Evolutionary conservation across 345 rosid species (phyloP), one percentile per base, ranked within the genome.

Genomic region (Trapa incisa): DNA sequence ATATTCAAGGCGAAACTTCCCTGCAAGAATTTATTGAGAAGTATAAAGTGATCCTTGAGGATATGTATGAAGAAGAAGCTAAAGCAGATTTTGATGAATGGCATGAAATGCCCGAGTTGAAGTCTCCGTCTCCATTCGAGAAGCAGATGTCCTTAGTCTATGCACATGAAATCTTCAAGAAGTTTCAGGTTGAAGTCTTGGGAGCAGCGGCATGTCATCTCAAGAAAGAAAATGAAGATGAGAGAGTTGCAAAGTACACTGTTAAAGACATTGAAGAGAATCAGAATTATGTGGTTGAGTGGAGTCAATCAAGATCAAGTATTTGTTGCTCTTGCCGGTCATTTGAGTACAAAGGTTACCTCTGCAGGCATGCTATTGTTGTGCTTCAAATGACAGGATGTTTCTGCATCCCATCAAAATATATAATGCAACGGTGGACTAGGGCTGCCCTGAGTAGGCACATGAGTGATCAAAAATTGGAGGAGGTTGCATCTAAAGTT

Each of bases 131-230:
- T 29, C 96, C 96, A 70, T 88, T 92, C 73, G 97, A 92, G 82
- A 92, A 89, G 65, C 93, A 92, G 76, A 78, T 92, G 78, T 82
- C 83, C 57, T 79, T 81, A 38, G 84, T 92, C n/a, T 92, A 92
- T 73, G 84, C 97, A 0, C 89, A 87, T 73, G 94, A 80, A 75
- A 80, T 92, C 70, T 92, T 89, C 78, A 80, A 76, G 84, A 92
- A 83, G 75, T 89, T 92, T 74, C 97, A 92, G 72, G 73, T 83
- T 38, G 98, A 92, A 80, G 91, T 89, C 71, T 76, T 92, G 69
- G 98, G 96, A 69, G 98, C 93, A 60, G 98, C 98, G 72, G 98
- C 98, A 66, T 92, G 98, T 84, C 97, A 92, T 78, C 82, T 92
- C 61, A 92, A 89, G 54, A 89, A 80, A 75, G 96, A 89, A 79